A percentile compares a stretch with the other conserved stretches of the same genome.
Conservation (phyloP, 768 basidiomycete genomes). For the Clavaria fumosa region DNA sequence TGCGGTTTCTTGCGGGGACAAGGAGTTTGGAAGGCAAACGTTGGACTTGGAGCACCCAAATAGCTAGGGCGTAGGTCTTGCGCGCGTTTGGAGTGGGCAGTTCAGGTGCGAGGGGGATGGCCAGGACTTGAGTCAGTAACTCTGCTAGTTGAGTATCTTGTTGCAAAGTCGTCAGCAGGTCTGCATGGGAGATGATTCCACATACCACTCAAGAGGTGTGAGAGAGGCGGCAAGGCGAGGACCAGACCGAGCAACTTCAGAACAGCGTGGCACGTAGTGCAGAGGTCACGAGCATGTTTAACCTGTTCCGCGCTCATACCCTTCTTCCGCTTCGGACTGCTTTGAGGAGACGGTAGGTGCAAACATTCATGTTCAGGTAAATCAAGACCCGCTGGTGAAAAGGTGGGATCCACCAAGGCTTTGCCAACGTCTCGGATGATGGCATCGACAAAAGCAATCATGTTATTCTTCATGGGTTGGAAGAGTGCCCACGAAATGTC, state of each 20-base stretch:
- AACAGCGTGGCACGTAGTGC: constrained; percentile 54
- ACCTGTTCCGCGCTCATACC: constrained; percentile 69
- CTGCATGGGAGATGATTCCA: constrained; percentile 6
- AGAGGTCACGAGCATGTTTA: constrained; percentile 67
- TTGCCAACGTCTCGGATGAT: constrained; percentile 55
- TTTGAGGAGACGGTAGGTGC: constrained; percentile 50
- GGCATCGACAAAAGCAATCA: constrained; percentile 34
- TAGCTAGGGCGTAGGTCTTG: constrained; percentile 70
- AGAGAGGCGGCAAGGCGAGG: constrained; percentile 44
- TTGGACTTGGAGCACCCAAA: constrained; percentile 59
- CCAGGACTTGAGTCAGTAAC: constrained; percentile 48
- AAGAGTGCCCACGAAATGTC: constrained; percentile 61
- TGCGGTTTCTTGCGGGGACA: constrained; percentile 44
- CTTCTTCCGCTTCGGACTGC: constrained; percentile 40
- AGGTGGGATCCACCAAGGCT: constrained; percentile 43
- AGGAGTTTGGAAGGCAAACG: constrained; percentile 51
- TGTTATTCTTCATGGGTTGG: constrained; percentile 46
- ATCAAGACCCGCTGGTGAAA: constrained; percentile 15
- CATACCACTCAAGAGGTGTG: constrained; percentile 46
- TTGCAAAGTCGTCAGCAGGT: constrained; percentile 5
- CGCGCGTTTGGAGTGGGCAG: constrained; percentile 73
- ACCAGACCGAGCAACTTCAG: constrained; percentile 47
- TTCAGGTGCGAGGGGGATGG: constrained; percentile 52
- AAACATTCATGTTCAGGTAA: constrained; percentile 14
- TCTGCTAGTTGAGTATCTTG: constrained; percentile 42